Percentiles rank a stretch among this genome's conserved stretches.
These are phyloP conservation scores for Lactarius tabidus DNA, from an alignment of 768 basidiomycete genomes.

Conservation along the genomic window DNA sequence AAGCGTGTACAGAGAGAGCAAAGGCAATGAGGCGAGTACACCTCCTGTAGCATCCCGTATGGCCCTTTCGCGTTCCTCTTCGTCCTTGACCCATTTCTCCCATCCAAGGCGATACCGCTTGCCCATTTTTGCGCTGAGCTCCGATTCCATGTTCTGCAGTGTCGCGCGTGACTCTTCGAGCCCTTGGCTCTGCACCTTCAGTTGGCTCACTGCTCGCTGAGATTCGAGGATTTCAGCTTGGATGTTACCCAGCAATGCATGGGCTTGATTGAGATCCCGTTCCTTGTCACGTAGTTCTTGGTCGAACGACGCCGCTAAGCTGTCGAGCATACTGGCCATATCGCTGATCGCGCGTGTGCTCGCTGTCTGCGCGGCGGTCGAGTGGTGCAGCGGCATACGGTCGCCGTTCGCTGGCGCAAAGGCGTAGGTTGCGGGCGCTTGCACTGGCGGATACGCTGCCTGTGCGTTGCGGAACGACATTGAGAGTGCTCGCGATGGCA, in stretches of 20 bases:
- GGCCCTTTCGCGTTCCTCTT: conserved; percentile 69
- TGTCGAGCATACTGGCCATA: conserved; percentile 81
- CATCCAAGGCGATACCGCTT: conserved; percentile 79
- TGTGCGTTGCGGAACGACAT: conserved; percentile 77
- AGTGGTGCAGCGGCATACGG: conserved; percentile 76
- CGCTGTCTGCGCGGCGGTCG: conserved; percentile 78
- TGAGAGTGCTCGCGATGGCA: conserved; percentile 57
- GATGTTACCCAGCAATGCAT: conserved; percentile 78
- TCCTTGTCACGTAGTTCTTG: conserved; percentile 90
- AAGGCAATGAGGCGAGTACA: conserved; percentile 42
- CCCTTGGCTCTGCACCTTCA: conserved; percentile 64
- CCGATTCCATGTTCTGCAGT: conserved; percentile 59
- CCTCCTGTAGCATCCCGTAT: conserved; percentile 64
- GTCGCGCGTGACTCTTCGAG: conserved; percentile 55
- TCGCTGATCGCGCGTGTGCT: conserved; percentile 83
- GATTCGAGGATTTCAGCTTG: conserved; percentile 88
- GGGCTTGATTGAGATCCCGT: conserved; percentile 85
- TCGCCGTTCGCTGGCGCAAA: conserved; percentile 54
- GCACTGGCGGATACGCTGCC: conserved; percentile 49
- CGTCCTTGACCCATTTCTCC: conserved; percentile 89
- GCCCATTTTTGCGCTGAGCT: conserved; percentile 72
- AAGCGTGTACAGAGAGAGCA: conserved; percentile 36
- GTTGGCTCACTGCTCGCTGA: conserved; percentile 66
- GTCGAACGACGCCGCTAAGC: conserved; percentile 85
- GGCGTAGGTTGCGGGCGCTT: conserved; percentile 39